Evolutionary conservation across 164 flowering plant species (phyloP).

Genomic region (Akebia trifoliata): DNA sequence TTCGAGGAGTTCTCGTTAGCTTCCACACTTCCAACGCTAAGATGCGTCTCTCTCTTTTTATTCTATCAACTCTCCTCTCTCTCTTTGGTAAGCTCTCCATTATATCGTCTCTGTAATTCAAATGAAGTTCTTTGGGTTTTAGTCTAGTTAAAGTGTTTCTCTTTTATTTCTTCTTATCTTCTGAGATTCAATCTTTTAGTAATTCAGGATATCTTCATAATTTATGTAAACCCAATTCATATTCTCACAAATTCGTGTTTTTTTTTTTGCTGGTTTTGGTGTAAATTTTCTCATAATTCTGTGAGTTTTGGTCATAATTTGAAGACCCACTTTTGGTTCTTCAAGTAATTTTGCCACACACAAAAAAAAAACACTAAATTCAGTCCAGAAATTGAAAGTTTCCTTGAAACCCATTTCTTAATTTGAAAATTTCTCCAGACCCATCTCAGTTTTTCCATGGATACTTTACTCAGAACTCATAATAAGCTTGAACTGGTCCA

Average conservation of each 20-base stretch:
- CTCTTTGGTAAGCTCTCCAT: slow-evolving; percentile 5
- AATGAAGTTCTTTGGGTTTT: neutral
- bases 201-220: neutral
- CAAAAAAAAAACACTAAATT: neutral
- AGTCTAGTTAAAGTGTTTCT: neutral
- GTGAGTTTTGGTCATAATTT: neutral
- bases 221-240: neutral
- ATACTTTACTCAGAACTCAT: slow-evolving; percentile 65
- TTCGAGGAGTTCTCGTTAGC: neutral
- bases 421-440: slow-evolving; percentile 1
- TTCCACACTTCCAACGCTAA: neutral
- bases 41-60: neutral
- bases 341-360: neutral
- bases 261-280: neutral
- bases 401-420: neutral
- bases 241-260: neutral
- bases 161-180: neutral
- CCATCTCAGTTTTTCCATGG: slow-evolving; percentile 39
- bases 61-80: neutral
- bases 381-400: neutral
- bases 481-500: slow-evolving; percentile 54
- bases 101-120: neutral
- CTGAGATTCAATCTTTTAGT: neutral
- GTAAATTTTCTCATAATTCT: neutral
- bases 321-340: neutral